Evolutionary conservation across 495 filamentous ascomycete genomes (phyloP), one percentile per base, ranked within the genome.

Genomic region (Parmelia sp.): DNA sequence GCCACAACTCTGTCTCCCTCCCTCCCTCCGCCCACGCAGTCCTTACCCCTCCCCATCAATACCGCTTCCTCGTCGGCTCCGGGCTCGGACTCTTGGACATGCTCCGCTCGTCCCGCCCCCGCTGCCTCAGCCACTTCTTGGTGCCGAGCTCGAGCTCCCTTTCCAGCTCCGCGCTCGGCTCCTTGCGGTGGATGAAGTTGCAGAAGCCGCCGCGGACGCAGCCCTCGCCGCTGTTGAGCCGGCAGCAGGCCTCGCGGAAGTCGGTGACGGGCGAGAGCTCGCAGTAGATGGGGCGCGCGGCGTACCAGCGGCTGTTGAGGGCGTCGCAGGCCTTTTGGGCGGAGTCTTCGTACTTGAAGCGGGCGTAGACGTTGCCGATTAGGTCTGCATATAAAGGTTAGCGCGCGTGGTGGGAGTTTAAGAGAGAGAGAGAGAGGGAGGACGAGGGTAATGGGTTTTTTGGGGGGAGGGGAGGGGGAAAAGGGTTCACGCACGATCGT

Each of bases 311-410:
- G 31, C 82, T 86, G 76, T 97, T 98, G 62, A 97, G 85, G 35
- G 86, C 86, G 77, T 98, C 95, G 83, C 93, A 97, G 66, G 94
- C 94, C 40, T 82, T 80, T 73, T 97, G 92, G 15, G 94, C 94
- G 62, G 86, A 86, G 79, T 98, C 94, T 83, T 98, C 94, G 85
- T 97, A 98, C 79, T 98, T 98, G 88, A 98, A 98, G 65, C 94
- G 91, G 33, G 94, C 94, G 82, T 98, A 98, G 70, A 98, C 94
- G 78, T 98, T 98, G 73, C 94, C 94, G 76, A 98, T 97, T 17
- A 98, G 82, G 79, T 98, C 89, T 91, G 25, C n/a, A n/a, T n/a
- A n/a, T n/a, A n/a, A n/a, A n/a, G n/a, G n/a, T n/a, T n/a, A n/a
- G n/a, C n/a, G n/a, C n/a, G n/a, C n/a, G n/a, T n/a, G n/a, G n/a